Conservation (phyloP, 306 rosid genomes). For the Inga oerstediana region DNA sequence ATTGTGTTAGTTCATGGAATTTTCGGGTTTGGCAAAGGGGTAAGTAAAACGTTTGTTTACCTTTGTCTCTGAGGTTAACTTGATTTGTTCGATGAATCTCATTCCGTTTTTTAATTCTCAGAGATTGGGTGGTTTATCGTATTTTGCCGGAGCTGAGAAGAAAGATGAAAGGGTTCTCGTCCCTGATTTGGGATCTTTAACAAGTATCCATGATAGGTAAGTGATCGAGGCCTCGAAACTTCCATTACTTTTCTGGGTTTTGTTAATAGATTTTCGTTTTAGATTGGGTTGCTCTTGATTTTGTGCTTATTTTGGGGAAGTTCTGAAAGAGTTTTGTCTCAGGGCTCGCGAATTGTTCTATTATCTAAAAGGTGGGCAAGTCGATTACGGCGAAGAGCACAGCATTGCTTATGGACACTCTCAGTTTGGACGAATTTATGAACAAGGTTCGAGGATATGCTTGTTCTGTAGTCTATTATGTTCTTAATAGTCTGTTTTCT, state of each 20-base stretch:
- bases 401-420: constrained; percentile 90
- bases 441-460: constrained; percentile 59
- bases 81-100: background rate
- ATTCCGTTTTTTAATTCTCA: constrained; percentile 26
- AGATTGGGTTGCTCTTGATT: background rate
- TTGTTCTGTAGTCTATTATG: constrained; percentile 16
- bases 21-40: constrained; percentile 98
- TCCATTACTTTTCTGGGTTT: background rate
- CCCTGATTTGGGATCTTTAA: constrained; percentile 96
- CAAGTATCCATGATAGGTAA: constrained; percentile 88
- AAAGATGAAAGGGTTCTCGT: constrained; percentile 93
- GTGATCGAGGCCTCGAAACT: constrained; percentile 5
- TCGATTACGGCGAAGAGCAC: constrained; percentile 93
- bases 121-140: constrained; percentile 88
- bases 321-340: constrained; percentile 25
- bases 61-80: constrained; percentile 1
- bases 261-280: background rate
- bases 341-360: constrained; percentile 97
- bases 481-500: background rate
- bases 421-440: constrained; percentile 76
- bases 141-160: constrained; percentile 98
- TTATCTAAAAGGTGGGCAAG: constrained; percentile 94
- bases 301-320: background rate
- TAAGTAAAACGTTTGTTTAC: constrained; percentile 43
- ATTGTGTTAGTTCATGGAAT: constrained; percentile 95